Conservation (phyloP, 495 filamentous ascomycete genomes). For the Physcia stellaris region DNA sequence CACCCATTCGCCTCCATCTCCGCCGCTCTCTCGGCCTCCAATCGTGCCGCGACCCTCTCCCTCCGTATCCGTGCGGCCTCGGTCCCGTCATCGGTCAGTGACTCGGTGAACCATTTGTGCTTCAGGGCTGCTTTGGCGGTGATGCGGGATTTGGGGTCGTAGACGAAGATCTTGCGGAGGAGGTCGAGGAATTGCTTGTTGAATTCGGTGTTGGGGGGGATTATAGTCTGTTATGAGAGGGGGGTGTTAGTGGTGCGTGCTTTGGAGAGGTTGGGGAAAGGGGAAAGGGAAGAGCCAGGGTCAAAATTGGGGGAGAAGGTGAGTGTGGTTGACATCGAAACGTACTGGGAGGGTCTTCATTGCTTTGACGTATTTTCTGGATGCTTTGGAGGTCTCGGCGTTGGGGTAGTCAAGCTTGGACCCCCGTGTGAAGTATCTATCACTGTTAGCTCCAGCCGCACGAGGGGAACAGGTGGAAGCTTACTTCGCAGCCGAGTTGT, state of each 20-base stretch:
- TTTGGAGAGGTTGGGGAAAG: not conserved
- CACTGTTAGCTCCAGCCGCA: slow-evolving; percentile 6
- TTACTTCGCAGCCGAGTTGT: slow-evolving; percentile 73
- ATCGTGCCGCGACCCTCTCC: no score
- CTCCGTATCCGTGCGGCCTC: slow-evolving; percentile 68
- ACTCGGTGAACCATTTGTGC: slow-evolving; percentile 90
- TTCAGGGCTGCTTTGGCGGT: slow-evolving; percentile 83
- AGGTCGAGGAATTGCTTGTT: slow-evolving; percentile 79
- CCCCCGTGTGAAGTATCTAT: slow-evolving; percentile 69
- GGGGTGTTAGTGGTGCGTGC: not conserved
- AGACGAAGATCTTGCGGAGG: slow-evolving; percentile 81
- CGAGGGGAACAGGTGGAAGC: slow-evolving; percentile 17
- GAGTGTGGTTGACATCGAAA: slow-evolving; percentile 2
- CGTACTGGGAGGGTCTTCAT: slow-evolving; percentile 84
- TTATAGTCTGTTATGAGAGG: slow-evolving; percentile 57
- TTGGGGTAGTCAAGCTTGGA: slow-evolving; percentile 78
- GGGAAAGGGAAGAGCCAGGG: not conserved
- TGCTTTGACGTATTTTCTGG: slow-evolving; percentile 80
- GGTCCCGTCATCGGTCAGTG: slow-evolving; percentile 77
- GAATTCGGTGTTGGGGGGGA: slow-evolving; percentile 65
- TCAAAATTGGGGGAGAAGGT: not conserved
- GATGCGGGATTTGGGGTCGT: slow-evolving; percentile 81
- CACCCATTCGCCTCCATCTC: no score
- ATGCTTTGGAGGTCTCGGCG: slow-evolving; percentile 72
- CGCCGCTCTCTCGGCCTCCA: no score